phyloP scores from a whole-genome alignment of 1,139 yeast species.

The Wickerhamomyces sp. region DNA sequence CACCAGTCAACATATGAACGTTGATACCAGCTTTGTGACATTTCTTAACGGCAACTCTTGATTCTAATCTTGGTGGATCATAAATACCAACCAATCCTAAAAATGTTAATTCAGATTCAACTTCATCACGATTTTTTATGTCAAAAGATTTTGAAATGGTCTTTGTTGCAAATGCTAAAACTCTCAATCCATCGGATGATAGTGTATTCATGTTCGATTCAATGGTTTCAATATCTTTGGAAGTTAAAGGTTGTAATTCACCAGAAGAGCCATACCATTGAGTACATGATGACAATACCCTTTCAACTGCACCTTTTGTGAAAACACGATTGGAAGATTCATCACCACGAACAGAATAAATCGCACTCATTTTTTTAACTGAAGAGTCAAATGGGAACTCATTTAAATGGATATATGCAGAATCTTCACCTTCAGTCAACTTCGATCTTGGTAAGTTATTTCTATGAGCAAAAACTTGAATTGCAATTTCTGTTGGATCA shows the following conservation, averaged over 20 bases:
- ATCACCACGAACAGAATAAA: conserved; percentile 37
- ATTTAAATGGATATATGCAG: conserved; percentile 39
- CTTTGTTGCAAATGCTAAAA: conserved; percentile 61
- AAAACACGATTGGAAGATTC: conserved; percentile 36
- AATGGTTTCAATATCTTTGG: conserved; percentile 36
- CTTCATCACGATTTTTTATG: conserved; percentile 38
- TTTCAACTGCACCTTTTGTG: conserved; percentile 80
- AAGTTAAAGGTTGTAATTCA: conserved; percentile 33
- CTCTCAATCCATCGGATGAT: conserved; percentile 69
- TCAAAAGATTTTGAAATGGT: conserved; percentile 25
- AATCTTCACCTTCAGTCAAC: conserved; percentile 32
- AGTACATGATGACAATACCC: conserved; percentile 54
- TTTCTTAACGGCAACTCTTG: conserved; percentile 58
- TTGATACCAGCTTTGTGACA: conserved; percentile 77
- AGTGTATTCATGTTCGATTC: conserved; percentile 57
- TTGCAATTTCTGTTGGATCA: conserved; percentile 82
- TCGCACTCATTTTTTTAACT: conserved; percentile 67
- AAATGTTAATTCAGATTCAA: conserved; percentile 54
- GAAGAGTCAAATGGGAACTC: conserved; percentile 81
- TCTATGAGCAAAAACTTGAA: conserved; percentile 65
- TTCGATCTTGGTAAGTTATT: conserved; percentile 39
- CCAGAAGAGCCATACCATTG: conserved; percentile 43
- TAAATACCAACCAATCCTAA: conserved; percentile 75
- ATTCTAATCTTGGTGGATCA: conserved; percentile 77
- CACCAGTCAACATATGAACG: conserved; percentile 85